Evolutionary conservation across 768 basidiomycete species (phyloP).

Genomic region (Hebeloma cylindrosporum): DNA sequence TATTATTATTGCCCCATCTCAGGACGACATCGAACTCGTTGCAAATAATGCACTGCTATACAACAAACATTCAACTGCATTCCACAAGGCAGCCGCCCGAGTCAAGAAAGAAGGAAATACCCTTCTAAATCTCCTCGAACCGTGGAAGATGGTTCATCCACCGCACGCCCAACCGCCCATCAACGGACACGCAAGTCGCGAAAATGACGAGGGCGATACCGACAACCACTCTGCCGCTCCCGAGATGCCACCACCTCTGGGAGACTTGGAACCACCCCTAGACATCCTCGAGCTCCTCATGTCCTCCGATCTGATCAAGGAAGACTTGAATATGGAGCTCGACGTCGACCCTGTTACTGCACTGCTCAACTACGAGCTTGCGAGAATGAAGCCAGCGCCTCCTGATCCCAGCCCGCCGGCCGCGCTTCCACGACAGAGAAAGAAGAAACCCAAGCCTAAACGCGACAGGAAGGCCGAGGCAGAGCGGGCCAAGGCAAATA

Average conservation of each 20-base stretch:
- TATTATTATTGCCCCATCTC: neutral
- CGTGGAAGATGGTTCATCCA: conserved; percentile 23
- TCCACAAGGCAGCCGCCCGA: conserved; percentile 67
- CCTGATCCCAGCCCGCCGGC: conserved; percentile 43
- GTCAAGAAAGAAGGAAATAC: conserved; percentile 47
- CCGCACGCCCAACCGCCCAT: no score
- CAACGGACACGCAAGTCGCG: no score
- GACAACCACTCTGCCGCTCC: conserved; percentile 6
- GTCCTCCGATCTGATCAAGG: conserved; percentile 51
- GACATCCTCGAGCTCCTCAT: conserved; percentile 55
- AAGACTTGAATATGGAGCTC: conserved; percentile 55
- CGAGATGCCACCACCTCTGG: conserved; percentile 43
- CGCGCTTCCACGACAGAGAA: conserved; percentile 38
- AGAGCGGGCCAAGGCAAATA: conserved; percentile 33
- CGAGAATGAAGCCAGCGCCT: conserved; percentile 59
- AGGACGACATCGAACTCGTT: conserved; percentile 86
- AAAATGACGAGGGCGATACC: neutral
- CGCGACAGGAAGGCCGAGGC: conserved; percentile 41
- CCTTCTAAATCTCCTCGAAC: conserved; percentile 44
- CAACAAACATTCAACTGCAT: conserved; percentile 72
- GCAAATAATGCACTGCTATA: conserved; percentile 84
- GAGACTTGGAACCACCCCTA: conserved; percentile 75
- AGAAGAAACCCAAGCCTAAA: conserved; percentile 37
- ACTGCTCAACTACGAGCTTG: conserved; percentile 68
- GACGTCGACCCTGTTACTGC: conserved; percentile 59